Evolutionary conservation across 2,329 filamentous ascomycete genomes (phyloP), one percentile per base, ranked within the genome.

Genomic region (Aspergillus oerlinghausenensis): DNA sequence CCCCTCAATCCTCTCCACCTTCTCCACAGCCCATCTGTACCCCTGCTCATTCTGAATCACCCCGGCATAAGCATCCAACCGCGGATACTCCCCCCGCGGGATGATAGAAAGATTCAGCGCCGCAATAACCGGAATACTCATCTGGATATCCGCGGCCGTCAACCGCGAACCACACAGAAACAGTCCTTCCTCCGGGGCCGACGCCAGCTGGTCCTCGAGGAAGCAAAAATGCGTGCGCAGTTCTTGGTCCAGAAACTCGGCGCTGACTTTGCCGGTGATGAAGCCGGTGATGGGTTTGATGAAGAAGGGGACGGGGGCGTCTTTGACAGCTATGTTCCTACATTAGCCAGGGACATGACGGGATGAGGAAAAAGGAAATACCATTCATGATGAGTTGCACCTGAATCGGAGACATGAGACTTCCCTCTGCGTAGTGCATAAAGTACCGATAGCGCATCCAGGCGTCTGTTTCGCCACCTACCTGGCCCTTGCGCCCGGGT

Each of bases 391-490:
- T 75, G 14, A 94, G 69, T 10, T 80, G 76, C 59, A 90, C 73
- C 1, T 92, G 73, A 60, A 94, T 72, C 49, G 85, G 77, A 0
- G 85, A 82, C 87, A 95, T 94, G 59, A 97, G 75, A 59, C 84
- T 90, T 9, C 92, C 93, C 75, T 97, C 93, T 4, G 84, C 81
- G 73, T 92, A 97, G 70, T 96, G 88, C 80, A 96, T 84, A 63
- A 84, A 85, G 70, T 90, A 89, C 67, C 80, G 77, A 67, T 85
- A 84, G 42, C 84, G 77, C 67, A 84, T 67, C 81, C 82, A 87
- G 58, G 78, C 75, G 63, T 86, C 84, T 0, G 78, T 84, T 72
- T 87, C 84, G 5, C 75, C 81, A 6, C 83, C 82, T 11, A 84
- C 69, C 32, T 80, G 69, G 4, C 79, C 81, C 50, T 86, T 82